These are phyloP conservation scores for Blastocystis sp. DNA, from an alignment of 352 stramenopile genomes.

Conservation along the genomic window DNA sequence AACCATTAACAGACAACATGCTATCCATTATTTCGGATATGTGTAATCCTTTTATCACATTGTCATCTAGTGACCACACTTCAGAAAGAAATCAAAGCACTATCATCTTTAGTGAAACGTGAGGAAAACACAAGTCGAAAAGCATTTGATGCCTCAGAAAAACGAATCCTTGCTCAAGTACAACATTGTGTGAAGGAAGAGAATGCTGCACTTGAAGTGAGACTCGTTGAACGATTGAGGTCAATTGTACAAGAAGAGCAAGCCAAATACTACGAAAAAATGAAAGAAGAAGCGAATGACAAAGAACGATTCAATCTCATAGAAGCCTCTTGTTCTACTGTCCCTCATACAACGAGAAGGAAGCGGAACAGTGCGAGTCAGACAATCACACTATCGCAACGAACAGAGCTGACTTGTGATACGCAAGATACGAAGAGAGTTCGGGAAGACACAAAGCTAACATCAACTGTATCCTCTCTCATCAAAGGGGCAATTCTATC, in stretches of 20 bases:
- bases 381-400: neutral
- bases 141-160: neutral
- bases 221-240: neutral
- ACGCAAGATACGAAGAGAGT: neutral
- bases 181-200: neutral
- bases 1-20: neutral
- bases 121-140: slow-evolving; percentile 5
- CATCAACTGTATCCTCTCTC: neutral
- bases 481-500: neutral
- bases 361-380: neutral
- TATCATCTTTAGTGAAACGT: neutral
- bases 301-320: neutral
- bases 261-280: neutral
- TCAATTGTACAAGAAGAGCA: neutral
- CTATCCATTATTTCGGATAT: neutral
- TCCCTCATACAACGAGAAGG: neutral
- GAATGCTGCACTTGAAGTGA: neutral
- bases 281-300: neutral
- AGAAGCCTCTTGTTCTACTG: neutral
- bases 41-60: neutral
- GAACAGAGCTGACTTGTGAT: neutral
- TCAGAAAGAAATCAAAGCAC: slow-evolving; percentile 32
- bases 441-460: neutral
- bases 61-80: neutral
- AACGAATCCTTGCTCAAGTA: neutral